Evolutionary conservation across 768 basidiomycete genomes (phyloP).

Genomic region (Cubamyces lactineus): DNA sequence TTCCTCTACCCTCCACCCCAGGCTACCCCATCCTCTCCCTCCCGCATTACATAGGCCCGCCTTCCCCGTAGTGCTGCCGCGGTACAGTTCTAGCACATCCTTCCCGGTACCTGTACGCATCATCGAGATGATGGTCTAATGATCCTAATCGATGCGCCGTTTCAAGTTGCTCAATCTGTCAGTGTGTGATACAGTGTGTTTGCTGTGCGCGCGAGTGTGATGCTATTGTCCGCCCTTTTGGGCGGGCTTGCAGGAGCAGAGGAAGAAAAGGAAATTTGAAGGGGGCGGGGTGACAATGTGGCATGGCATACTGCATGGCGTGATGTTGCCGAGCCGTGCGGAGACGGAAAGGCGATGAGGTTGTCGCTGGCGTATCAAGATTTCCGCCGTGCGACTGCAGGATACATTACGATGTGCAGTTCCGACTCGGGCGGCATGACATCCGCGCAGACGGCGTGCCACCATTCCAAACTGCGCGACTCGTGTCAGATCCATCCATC

Average conservation of each 20-base stretch:
- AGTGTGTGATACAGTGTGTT: not conserved
- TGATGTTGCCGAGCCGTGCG: too few relatives aligned
- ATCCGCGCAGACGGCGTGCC: not conserved
- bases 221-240: slow-evolving; percentile 5
- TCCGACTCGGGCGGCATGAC: not conserved
- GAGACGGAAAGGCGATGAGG: too few relatives aligned
- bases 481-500: not conserved
- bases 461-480: not conserved
- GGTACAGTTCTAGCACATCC: not conserved
- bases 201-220: not conserved
- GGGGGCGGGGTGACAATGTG: not conserved
- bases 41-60: too few relatives aligned
- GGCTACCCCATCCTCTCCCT: not conserved
- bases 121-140: slow-evolving; percentile 8
- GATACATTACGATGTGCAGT: too few relatives aligned
- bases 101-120: not conserved
- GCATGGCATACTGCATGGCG: too few relatives aligned
- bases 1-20: not conserved
- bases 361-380: too few relatives aligned
- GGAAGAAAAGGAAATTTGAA: not conserved
- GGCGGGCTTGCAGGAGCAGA: not conserved
- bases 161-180: not conserved
- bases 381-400: too few relatives aligned
- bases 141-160: not conserved
- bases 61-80: not conserved